Evolutionary conservation across 805 yeast species (phyloP).

Genomic region (Lachancea waltii): DNA sequence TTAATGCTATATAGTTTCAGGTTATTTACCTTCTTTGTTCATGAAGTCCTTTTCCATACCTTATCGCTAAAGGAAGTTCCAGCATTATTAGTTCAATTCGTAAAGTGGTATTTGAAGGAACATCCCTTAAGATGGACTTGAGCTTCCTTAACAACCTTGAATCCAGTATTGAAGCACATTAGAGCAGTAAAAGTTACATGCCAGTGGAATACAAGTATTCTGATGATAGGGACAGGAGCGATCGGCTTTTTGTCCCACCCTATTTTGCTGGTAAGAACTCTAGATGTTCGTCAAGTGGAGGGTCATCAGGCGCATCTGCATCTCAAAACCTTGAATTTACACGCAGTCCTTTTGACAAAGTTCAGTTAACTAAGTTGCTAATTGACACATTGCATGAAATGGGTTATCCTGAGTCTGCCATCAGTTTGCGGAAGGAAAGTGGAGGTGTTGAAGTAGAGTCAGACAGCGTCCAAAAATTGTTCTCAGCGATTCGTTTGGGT

Average conservation of each 20-base stretch:
- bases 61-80: no score
- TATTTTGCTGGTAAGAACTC: constrained; percentile 1
- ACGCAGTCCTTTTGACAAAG: constrained; percentile 21
- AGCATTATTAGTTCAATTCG: neutral
- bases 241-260: constrained; percentile 2
- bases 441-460: constrained; percentile 38
- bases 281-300: neutral
- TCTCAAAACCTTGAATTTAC: constrained; percentile 1
- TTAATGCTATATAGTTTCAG: no score
- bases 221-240: neutral
- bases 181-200: no score
- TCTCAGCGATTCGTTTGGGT: constrained; percentile 37
- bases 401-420: constrained; percentile 39
- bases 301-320: neutral
- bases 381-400: constrained; percentile 46
- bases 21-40: no score
- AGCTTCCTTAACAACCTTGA: neutral
- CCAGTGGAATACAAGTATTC: constrained; percentile 2
- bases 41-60: no score
- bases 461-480: constrained; percentile 36
- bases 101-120: neutral
- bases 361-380: constrained; percentile 41
- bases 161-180: neutral
- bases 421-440: constrained; percentile 37
- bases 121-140: neutral